These are phyloP conservation scores for Phanerochaete carnosa DNA, from an alignment of 768 basidiomycete genomes.

Conservation along the genomic window DNA sequence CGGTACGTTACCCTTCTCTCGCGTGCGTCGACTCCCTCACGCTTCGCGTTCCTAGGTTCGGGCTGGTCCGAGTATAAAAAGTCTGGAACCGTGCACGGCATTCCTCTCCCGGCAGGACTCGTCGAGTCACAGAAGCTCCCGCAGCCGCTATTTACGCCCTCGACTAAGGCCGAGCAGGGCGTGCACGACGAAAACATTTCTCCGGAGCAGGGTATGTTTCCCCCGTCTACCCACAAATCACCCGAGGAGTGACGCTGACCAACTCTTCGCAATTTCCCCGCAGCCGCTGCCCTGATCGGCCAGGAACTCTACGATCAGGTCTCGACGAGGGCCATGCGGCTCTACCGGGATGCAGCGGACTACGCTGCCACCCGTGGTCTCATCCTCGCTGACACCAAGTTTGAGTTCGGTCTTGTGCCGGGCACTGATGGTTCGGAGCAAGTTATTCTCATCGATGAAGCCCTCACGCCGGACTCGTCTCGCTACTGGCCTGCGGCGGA, in stretches of 20 bases:
- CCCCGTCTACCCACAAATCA: neutral
- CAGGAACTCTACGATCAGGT: slow-evolving; percentile 58
- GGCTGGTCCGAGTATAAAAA: slow-evolving; percentile 95
- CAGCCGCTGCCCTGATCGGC: slow-evolving; percentile 68
- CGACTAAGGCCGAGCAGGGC: slow-evolving; percentile 94
- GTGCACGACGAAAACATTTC: slow-evolving; percentile 98
- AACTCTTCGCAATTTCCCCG: neutral
- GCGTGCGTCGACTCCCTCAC: neutral
- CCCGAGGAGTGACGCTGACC: neutral
- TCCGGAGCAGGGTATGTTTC: slow-evolving; percentile 79
- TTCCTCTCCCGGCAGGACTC: slow-evolving; percentile 68
- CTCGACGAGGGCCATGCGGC: slow-evolving; percentile 53
- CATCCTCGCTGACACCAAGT: slow-evolving; percentile 97
- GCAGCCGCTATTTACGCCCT: slow-evolving; percentile 89
- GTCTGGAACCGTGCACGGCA: slow-evolving; percentile 84
- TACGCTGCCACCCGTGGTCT: slow-evolving; percentile 74
- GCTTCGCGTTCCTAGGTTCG: slow-evolving; percentile 56
- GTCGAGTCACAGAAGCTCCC: slow-evolving; percentile 84
- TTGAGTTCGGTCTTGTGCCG: slow-evolving; percentile 88
- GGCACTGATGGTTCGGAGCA: slow-evolving; percentile 27
- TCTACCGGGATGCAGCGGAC: slow-evolving; percentile 73
- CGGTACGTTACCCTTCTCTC: slow-evolving; percentile 45
- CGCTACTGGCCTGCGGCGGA: slow-evolving; percentile 87
- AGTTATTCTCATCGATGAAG: slow-evolving; percentile 90
- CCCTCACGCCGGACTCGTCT: slow-evolving; percentile 96